Conservation (phyloP, 2,329 filamentous ascomycete genomes). For the Tolypocladium sp. region DNA sequence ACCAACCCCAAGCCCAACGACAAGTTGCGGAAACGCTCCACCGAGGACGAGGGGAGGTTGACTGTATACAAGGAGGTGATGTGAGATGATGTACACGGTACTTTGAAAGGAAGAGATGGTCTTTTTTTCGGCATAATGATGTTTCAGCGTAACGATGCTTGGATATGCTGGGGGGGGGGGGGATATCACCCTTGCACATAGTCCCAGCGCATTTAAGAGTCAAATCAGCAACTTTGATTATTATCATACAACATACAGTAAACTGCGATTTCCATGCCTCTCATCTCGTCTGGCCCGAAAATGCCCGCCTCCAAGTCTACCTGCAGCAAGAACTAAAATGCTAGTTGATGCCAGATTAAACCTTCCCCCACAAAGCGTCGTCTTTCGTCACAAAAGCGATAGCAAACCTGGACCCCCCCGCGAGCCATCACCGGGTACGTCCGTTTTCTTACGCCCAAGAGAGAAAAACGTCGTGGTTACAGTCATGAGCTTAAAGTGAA, state of each 20-base stretch:
- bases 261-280: background rate
- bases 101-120: no score
- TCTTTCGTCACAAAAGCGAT: background rate
- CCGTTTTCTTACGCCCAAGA: background rate
- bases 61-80: background rate
- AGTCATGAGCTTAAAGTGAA: slow-evolving; percentile 12
- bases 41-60: background rate
- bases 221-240: slow-evolving; percentile 1
- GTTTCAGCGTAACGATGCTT: background rate
- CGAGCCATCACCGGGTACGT: background rate
- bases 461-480: background rate
- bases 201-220: background rate
- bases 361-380: background rate
- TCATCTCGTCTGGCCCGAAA: slow-evolving; percentile 3
- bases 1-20: slow-evolving; percentile 37
- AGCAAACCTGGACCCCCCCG: background rate
- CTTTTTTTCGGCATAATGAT: no score
- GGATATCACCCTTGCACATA: no score
- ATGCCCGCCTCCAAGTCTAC: slow-evolving; percentile 3
- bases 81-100: background rate
- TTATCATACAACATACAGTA: slow-evolving; percentile 9
- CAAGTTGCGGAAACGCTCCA: slow-evolving; percentile 3
- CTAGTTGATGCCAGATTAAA: background rate
- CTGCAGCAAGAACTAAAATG: slow-evolving; percentile 1
- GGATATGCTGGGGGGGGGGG: background rate